phyloP scores from a whole-genome alignment of 768 basidiomycete genomes.

The Leucogyrophana mollusca region DNA sequence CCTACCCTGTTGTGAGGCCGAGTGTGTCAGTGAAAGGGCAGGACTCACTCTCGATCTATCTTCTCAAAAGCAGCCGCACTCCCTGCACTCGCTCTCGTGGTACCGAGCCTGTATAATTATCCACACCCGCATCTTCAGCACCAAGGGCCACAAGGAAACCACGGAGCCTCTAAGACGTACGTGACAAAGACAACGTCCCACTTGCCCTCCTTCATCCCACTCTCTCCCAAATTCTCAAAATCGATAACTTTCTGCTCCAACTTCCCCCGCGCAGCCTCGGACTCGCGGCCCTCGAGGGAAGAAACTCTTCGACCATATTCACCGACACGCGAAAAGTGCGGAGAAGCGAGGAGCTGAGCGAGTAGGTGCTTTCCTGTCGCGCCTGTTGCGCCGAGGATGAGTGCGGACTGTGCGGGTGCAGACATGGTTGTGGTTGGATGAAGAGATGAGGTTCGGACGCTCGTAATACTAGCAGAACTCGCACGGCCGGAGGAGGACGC shows the following conservation, averaged over 20 bases:
- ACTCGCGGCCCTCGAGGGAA: conserved; percentile 22
- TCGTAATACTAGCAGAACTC: too few relatives aligned
- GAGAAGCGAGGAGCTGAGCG: conserved; percentile 54
- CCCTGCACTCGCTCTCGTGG: conserved; percentile 58
- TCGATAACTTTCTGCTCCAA: conserved; percentile 67
- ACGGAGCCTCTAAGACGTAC: conserved; percentile 42
- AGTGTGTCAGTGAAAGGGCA: not conserved
- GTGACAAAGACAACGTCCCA: conserved; percentile 81
- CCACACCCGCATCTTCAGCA: not conserved
- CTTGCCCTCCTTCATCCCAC: conserved; percentile 49
- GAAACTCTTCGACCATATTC: conserved; percentile 73
- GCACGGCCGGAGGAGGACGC: too few relatives aligned
- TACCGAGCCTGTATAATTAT: conserved; percentile 63
- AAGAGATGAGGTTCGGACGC: too few relatives aligned
- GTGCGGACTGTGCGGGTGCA: conserved; percentile 50
- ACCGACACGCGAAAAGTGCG: conserved; percentile 55
- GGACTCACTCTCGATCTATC: conserved; percentile 70
- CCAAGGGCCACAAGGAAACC: not conserved
- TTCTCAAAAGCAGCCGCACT: conserved; percentile 67
- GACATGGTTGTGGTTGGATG: too few relatives aligned
- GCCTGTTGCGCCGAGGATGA: conserved; percentile 76
- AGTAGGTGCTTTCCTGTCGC: conserved; percentile 64
- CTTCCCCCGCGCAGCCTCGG: conserved; percentile 42
- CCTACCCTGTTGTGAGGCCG: conserved; percentile 31
- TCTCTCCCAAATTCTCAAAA: conserved; percentile 61